phyloP scores from a whole-genome alignment of 352 stramenopile genomes.

The Globisporangium splendens region DNA sequence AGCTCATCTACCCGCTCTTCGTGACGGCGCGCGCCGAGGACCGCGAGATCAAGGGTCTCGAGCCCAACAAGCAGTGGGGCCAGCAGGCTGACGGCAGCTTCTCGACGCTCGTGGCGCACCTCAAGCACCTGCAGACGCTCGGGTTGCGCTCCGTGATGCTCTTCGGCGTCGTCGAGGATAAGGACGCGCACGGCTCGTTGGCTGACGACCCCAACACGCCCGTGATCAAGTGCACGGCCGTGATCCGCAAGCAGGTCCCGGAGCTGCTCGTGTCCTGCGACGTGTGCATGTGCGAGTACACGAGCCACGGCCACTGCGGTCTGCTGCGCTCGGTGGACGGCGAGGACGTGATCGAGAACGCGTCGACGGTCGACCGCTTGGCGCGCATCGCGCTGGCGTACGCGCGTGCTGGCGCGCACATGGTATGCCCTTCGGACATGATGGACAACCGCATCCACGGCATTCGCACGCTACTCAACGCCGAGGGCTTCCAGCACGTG shows the following conservation, averaged over 20 bases:
- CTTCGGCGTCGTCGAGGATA: slow-evolving; percentile 85
- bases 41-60: slow-evolving; percentile 69
- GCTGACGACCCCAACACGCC: slow-evolving; percentile 72
- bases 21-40: slow-evolving; percentile 72
- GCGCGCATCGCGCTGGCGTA: slow-evolving; percentile 94
- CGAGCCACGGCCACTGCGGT: slow-evolving; percentile 85
- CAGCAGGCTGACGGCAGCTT: slow-evolving; percentile 57
- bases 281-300: slow-evolving; percentile 91
- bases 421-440: slow-evolving; percentile 96
- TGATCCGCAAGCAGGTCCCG: slow-evolving; percentile 58
- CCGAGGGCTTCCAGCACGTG: slow-evolving; percentile 96
- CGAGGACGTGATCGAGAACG: slow-evolving; percentile 96
- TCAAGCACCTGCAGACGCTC: slow-evolving; percentile 67
- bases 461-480: slow-evolving; percentile 94
- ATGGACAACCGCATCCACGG: slow-evolving; percentile 97
- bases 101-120: slow-evolving; percentile 66
- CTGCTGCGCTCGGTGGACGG: slow-evolving; percentile 86
- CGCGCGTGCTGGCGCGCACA: slow-evolving; percentile 94
- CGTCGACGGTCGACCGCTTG: slow-evolving; percentile 94
- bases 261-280: slow-evolving; percentile 84
- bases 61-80: slow-evolving; percentile 86
- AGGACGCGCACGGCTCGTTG: slow-evolving; percentile 73
- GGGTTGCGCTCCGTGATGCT: slow-evolving; percentile 85
- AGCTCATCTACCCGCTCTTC: slow-evolving; percentile 90
- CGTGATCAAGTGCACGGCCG: slow-evolving; percentile 69